Evolutionary conservation across 192 early-diverging fungal species (phyloP).

Genomic region (Mortierella alpina): DNA sequence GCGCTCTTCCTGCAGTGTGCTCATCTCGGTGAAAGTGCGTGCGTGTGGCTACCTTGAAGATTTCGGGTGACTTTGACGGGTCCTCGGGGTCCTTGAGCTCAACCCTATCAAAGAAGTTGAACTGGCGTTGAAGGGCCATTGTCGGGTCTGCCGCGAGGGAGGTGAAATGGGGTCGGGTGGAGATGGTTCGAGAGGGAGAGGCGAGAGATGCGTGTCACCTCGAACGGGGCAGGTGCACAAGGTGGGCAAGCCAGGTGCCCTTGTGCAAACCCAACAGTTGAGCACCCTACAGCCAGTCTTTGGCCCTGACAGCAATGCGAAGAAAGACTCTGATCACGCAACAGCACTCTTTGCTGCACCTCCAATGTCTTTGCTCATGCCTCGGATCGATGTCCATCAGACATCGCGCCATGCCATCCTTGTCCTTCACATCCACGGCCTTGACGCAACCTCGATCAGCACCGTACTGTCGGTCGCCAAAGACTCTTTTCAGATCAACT

Average conservation of each 20-base stretch:
- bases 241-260: neutral
- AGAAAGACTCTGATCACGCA: neutral
- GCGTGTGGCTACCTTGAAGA: conserved; percentile 64
- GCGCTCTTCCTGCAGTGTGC: neutral
- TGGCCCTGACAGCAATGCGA: neutral
- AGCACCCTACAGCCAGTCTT: neutral
- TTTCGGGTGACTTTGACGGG: conserved; percentile 58
- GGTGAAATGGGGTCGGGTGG: neutral
- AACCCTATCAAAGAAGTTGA: conserved; percentile 79
- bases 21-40: neutral
- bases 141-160: neutral
- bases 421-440: conserved; percentile 8
- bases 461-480: neutral
- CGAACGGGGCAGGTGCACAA: neutral
- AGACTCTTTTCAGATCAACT: conserved; percentile 2
- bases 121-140: conserved; percentile 63
- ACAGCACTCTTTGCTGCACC: too few species aligned
- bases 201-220: neutral
- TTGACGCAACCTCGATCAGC: conserved; percentile 23
- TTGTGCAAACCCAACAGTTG: neutral
- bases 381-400: conserved; percentile 26
- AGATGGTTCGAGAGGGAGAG: neutral
- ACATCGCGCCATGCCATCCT: conserved; percentile 35
- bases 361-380: neutral
- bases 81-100: conserved; percentile 71